phyloP scores from a whole-genome alignment of 2,329 filamentous ascomycete genomes.

The Seiridium cupressi region DNA sequence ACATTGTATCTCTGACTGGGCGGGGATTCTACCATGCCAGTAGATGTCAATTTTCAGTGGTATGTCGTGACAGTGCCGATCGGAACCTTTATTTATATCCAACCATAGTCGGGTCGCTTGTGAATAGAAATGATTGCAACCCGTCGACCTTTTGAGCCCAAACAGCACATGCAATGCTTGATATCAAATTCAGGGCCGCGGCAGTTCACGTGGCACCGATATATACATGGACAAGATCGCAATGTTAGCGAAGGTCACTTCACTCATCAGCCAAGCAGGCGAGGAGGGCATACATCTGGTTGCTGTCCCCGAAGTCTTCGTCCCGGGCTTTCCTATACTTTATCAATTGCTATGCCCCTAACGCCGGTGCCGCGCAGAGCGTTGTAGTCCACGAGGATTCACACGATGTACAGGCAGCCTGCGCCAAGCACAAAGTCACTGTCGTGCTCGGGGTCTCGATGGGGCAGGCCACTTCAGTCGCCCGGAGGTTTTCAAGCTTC shows the following conservation, averaged over 20 bases:
- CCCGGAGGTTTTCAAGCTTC: slow-evolving; percentile 23
- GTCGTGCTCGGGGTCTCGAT: slow-evolving; percentile 25
- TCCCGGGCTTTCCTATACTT: slow-evolving; percentile 23
- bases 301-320: slow-evolving; percentile 19
- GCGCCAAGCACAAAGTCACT: slow-evolving; percentile 14
- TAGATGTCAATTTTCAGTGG: too few relatives aligned
- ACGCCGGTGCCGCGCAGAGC: slow-evolving; percentile 18
- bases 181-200: slow-evolving; percentile 14
- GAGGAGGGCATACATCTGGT: slow-evolving; percentile 13
- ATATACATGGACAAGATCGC: slow-evolving; percentile 18
- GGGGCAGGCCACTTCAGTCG: slow-evolving; percentile 25
- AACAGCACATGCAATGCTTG: background rate
- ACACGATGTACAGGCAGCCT: slow-evolving; percentile 16
- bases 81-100: too few relatives aligned
- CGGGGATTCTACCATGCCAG: too few relatives aligned
- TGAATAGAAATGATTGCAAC: too few relatives aligned
- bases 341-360: slow-evolving; percentile 20
- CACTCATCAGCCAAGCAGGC: slow-evolving; percentile 13
- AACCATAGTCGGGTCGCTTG: too few relatives aligned
- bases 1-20: too few relatives aligned
- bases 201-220: slow-evolving; percentile 15
- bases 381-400: slow-evolving; percentile 17
- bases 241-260: slow-evolving; percentile 13
- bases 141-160: too few relatives aligned
- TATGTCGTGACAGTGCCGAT: too few relatives aligned